Evolutionary conservation across 192 early-diverging fungal genomes (phyloP), one percentile per base, ranked within the genome.

Genomic region (Neocallimastix lanati): DNA sequence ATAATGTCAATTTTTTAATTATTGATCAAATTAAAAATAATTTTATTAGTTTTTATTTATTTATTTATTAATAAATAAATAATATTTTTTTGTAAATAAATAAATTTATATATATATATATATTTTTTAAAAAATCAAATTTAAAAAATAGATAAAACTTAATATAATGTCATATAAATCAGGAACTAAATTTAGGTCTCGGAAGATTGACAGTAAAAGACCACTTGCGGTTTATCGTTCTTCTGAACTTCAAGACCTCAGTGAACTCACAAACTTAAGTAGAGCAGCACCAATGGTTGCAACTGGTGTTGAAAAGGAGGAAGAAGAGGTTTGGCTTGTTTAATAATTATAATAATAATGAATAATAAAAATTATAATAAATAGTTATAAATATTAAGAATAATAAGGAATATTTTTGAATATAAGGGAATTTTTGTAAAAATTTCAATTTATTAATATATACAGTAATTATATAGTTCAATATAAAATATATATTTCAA

Each of bases 281-380:
- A 83, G 91, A 27, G 83, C 89, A 30, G 86, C 91, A 15, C 86
- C 90, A 29, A 84, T 89, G 80, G 90, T 94, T 76, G 93, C 93
- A 77, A 99, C 96, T 15, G 97, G 97, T 81, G 97, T 99, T 11
- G 96, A 98, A 82, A 97, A 99, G 84, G 97, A 96, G 81, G 97
- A 98, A 86, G 96, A 99, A 83, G 92, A 94, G 86, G 93, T 93
- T 81, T 79, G 90, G 82, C 78, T 77, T 35, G 2, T 50, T 21
- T 33, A 33, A 33, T 33, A 33, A 33, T 33, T 6, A 33, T 33
- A 33, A 33, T 33, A 33, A 33, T 33, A 33, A 33, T 33, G 11
- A 33, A 6, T 6, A 33, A 6, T 6, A 33, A 6, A 33, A 33
- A 33, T 33, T 6, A 33, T 33, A 33, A 33, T 33, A 33, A 33